A percentile compares a stretch with the other conserved stretches of the same genome.
Conservation (phyloP, 257 asterid species). For the Schizonepeta tenuifolia region DNA sequence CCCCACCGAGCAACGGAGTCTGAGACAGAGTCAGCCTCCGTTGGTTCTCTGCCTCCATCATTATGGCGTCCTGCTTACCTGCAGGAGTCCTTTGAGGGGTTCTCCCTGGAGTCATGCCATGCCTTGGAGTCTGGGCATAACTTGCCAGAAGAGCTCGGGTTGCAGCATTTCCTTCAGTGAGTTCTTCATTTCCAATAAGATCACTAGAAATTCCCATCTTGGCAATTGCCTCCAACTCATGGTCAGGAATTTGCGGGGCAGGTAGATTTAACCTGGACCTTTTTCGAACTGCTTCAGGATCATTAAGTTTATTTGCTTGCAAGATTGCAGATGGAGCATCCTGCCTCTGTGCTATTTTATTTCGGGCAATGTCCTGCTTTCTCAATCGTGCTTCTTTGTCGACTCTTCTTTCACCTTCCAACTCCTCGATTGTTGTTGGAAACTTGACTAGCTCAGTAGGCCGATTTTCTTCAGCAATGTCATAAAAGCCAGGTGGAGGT, state of each 20-base stretch:
- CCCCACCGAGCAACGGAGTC: conserved; percentile 98
- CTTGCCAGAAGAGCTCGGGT: conserved; percentile 91
- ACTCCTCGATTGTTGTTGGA: conserved; percentile 96
- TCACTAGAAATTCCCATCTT: conserved; percentile 95
- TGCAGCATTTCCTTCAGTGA: conserved; percentile 89
- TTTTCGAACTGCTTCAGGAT: conserved; percentile 90
- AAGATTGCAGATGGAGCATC: conserved; percentile 93
- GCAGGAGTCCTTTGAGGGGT: conserved; percentile 97
- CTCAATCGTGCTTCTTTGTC: conserved; percentile 89
- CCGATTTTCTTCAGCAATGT: conserved; percentile 78
- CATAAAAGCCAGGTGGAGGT: conserved; percentile 98
- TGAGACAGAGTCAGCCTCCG: conserved; percentile 82
- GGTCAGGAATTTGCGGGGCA: conserved; percentile 95
- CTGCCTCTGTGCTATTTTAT: conserved; percentile 91
- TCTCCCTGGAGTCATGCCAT: conserved; percentile 87
- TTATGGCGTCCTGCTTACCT: conserved; percentile 86
- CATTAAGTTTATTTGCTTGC: conserved; percentile 96
- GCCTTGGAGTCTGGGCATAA: conserved; percentile 87
- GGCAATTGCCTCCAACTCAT: conserved; percentile 96
- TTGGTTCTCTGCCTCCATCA: conserved; percentile 99
- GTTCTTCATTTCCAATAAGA: conserved; percentile 80
- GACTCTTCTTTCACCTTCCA: conserved; percentile 97
- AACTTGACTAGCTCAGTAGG: conserved; percentile 77
- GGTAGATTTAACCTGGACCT: conserved; percentile 88
- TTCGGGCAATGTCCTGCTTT: conserved; percentile 92